Evolutionary conservation across 75 land plant species (phyloP).

Genomic region (Pseudotsuga menziesii): DNA sequence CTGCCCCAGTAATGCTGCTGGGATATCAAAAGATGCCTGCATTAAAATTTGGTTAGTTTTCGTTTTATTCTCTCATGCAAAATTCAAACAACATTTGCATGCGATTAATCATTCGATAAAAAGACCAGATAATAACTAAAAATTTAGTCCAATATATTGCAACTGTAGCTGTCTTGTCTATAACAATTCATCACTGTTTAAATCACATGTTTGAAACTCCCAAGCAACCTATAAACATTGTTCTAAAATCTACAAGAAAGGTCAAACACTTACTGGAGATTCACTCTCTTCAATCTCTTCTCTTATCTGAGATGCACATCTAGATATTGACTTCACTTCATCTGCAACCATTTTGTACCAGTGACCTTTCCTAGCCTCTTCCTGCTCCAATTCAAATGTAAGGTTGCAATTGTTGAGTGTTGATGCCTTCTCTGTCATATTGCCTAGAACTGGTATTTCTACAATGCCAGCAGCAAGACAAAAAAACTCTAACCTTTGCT

Average conservation of each 20-base stretch:
- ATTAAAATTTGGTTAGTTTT: constrained; percentile 2
- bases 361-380: constrained; percentile 24
- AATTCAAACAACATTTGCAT: background rate
- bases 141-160: background rate
- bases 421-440: constrained; percentile 5
- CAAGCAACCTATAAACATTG: background rate
- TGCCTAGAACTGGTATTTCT: constrained; percentile 15
- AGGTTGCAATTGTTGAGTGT: constrained; percentile 6
- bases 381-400: constrained; percentile 29
- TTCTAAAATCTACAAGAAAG: background rate
- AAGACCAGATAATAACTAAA: constrained; percentile 10
- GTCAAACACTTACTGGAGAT: constrained; percentile 34
- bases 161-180: no score
- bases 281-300: constrained; percentile 41
- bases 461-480: constrained; percentile 55
- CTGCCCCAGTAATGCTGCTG: constrained; percentile 31
- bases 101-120: background rate
- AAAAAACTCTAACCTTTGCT: constrained; percentile 64
- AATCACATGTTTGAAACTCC: background rate
- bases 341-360: constrained; percentile 44
- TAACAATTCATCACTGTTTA: background rate
- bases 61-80: background rate
- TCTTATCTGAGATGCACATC: constrained; percentile 48
- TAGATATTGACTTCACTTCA: constrained; percentile 70
- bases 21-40: constrained; percentile 31